Evolutionary conservation across 805 yeast species (phyloP), one percentile per base, ranked within the genome.

Genomic region (Zygotorulaspora danielsina): DNA sequence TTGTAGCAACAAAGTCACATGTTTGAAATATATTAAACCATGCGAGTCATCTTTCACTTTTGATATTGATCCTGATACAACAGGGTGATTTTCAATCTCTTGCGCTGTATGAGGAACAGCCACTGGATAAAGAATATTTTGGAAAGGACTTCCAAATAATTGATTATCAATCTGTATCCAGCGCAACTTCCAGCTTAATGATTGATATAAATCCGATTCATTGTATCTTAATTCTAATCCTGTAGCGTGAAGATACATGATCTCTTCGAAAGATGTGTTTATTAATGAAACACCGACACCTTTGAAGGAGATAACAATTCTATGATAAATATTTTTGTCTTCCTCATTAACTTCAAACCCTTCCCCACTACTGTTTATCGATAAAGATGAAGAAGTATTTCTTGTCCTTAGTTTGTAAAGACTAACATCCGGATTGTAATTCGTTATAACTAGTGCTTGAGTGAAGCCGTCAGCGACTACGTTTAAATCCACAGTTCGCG

Each of bases 141-240:
- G 97, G 64, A 75, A 93, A 1, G 81, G 75, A 9, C 95, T 84
- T 3, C 96, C 95, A 53, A 79, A 86, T 34, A 90, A 64, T 57
- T 88, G 96, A 54, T 93, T 90, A 59, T 93, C 98, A 34, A 90
- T 71, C 61, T 93, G 99, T 21, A 93, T 67, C 98, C 98, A 94
- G 56, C 90, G 89, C 52, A 89, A 63, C 55, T 87, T 88, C 65
- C 81, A 66, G 46, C 89, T 78, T 31, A 85, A 52, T 12, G 85
- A 85, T 57, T 88, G 95, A 50, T 84, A 86, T 15, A 86, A 63
- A 22, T 86, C 93, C 0, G 96, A 83, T 46, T 86, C 90, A 53
- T 81, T 84, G 61, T 82, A 87, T 32, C 83, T 70, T 13, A 89
- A 44, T 54, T 88, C 96, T 39, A 88, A 57, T 1, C 97, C 97